Percentiles rank a stretch among this genome's conserved stretches.
phyloP scores from a whole-genome alignment of 2,329 filamentous ascomycete species.

The Coniochaeta hoffmannii region DNA sequence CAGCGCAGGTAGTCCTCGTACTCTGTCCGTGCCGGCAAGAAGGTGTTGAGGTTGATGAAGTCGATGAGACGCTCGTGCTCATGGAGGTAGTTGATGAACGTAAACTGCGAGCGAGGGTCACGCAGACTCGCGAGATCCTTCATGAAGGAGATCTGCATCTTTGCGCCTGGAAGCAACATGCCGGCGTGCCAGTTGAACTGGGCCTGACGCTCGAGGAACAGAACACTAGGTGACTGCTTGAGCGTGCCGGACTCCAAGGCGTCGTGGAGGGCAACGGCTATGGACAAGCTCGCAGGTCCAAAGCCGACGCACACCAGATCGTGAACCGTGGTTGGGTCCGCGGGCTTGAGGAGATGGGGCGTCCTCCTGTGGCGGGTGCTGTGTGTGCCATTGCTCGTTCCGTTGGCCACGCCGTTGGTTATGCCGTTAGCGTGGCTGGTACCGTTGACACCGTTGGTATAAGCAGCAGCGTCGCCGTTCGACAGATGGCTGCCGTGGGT shows the following conservation, averaged over 20 bases:
- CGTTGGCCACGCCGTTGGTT: constrained; percentile 1
- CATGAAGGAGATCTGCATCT: constrained; percentile 97
- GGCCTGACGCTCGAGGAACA: constrained; percentile 81
- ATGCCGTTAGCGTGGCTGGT: constrained; percentile 1
- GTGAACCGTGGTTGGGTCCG: constrained; percentile 56
- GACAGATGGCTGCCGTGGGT: constrained; percentile 6
- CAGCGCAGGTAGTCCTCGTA: constrained; percentile 95
- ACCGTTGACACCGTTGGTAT: constrained; percentile 4
- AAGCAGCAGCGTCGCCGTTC: constrained; percentile 1
- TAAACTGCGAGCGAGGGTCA: constrained; percentile 84
- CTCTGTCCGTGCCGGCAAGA: constrained; percentile 76
- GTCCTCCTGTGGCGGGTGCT: constrained; percentile 7
- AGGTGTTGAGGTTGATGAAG: constrained; percentile 86
- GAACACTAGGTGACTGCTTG: constrained; percentile 55
- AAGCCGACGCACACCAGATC: constrained; percentile 91
- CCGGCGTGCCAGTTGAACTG: constrained; percentile 89
- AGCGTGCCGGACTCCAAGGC: constrained; percentile 48
- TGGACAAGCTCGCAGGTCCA: constrained; percentile 81
- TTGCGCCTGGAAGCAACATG: constrained; percentile 87
- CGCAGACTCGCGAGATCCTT: constrained; percentile 90
- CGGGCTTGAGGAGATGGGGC: constrained; percentile 26
- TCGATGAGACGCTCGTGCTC: constrained; percentile 72
- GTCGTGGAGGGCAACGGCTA: constrained; percentile 85
- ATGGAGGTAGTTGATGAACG: constrained; percentile 92
- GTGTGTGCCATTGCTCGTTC: not conserved